Base-by-base conservation (phyloP, 2,329 filamentous ascomycete genomes). In the Myriosclerotinia curreyana region DNA sequence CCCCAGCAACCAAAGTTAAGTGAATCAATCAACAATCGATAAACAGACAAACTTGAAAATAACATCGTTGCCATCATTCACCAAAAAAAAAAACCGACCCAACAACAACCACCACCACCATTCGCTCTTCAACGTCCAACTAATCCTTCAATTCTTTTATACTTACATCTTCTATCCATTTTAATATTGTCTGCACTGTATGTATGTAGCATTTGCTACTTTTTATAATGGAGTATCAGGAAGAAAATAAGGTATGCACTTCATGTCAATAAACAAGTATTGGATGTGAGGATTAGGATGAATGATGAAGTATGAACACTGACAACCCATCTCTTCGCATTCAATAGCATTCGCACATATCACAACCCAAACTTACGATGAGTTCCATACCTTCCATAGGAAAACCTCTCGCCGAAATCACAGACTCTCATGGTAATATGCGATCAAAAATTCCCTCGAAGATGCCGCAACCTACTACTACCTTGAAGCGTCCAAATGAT, bases 351-450 rank as follows among this genome's bases (percentile, higher is more conserved):
- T 68, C 68, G 65, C 71, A 69, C 58, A 64, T 59, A 58, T 74
- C 73, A 22, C 71, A 73, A 60, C 40, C 72, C 25, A 71, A 66
- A 38, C 70, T 64, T 61, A 71, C 73, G 51, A 56, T 49, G 17
- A 69, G 62, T 61, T 66, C 67, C 51, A 70, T 74, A 20, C 67
- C 68, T 22, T 73, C 72, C 40, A 75, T 73, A 54, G 70, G 62
- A 48, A 72, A 70, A 64, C 76, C 77, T 4, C 78, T 87, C 20
- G 75, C 79, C 12, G 84, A 87, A 71, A 81, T 85, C 69, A 81
- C 78, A 71, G 82, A 86, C 9, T 86, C 85, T n/a, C 83, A 87
- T 71, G 79, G 77, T 75, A 88, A 88, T 72, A 75, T 80, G 51
- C 81, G 84, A 59, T 74, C 76, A 25, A 81, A 80, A 58, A 74